phyloP scores from a whole-genome alignment of 1,284 basidiomycete species.

The Takashimella tepidaria region DNA sequence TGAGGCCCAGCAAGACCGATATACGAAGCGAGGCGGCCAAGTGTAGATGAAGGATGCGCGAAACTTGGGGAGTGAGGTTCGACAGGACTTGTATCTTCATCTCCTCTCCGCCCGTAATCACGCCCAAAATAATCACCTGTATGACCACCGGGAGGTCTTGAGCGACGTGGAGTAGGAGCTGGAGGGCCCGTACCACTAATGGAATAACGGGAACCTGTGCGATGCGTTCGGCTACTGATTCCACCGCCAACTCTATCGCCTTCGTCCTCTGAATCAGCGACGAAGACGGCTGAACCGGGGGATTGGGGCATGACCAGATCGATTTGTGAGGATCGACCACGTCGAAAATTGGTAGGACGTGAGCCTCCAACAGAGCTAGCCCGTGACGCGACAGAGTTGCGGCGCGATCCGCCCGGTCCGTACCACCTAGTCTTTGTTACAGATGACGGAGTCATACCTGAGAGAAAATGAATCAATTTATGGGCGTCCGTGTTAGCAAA shows the following conservation, averaged over 20 bases:
- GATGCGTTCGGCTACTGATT: constrained; percentile 1
- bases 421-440: constrained; percentile 33
- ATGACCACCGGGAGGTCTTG: constrained; percentile 4
- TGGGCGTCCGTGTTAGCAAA: no score
- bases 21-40: constrained; percentile 42
- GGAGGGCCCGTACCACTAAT: not conserved
- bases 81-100: constrained; percentile 2
- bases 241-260: constrained; percentile 15
- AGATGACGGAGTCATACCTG: constrained; percentile 36
- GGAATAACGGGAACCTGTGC: not conserved
- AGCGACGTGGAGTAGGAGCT: not conserved
- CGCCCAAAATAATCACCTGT: constrained; percentile 8
- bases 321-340: constrained; percentile 18
- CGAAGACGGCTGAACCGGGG: constrained; percentile 36
- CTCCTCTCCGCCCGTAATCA: constrained; percentile 16
- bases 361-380: constrained; percentile 23
- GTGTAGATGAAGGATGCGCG: constrained; percentile 26
- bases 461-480: constrained; percentile 18
- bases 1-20: constrained; percentile 22
- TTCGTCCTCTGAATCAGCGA: constrained; percentile 41
- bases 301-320: constrained; percentile 22
- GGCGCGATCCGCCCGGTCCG: constrained; percentile 27
- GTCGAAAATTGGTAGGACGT: constrained; percentile 15
- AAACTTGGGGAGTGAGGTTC: constrained; percentile 23
- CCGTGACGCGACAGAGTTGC: constrained; percentile 22